Evolutionary conservation across 257 asterid species (phyloP).

Genomic region (Plectranthus barbatus): DNA sequence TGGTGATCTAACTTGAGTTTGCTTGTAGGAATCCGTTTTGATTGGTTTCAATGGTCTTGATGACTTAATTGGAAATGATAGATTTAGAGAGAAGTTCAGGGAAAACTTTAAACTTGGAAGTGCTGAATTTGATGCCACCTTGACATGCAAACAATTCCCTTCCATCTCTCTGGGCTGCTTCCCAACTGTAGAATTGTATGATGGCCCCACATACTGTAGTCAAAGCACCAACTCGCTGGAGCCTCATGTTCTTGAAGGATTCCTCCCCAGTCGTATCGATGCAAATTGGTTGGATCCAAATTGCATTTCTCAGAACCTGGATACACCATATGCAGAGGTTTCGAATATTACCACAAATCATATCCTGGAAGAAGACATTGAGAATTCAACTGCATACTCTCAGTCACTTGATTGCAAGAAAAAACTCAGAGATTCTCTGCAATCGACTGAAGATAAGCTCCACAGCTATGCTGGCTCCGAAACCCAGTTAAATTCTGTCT

Average conservation of each 20-base stretch:
- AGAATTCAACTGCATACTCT: slow-evolving; percentile 23
- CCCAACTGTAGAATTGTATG: slow-evolving; percentile 65
- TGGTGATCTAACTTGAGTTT: slow-evolving; percentile 23
- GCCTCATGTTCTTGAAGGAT: slow-evolving; percentile 48
- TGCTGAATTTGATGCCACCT: slow-evolving; percentile 48
- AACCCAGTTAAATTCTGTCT: slow-evolving; percentile 28
- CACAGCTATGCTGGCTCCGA: slow-evolving; percentile 20
- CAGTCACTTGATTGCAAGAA: slow-evolving; percentile 22
- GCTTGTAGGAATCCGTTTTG: slow-evolving; percentile 54
- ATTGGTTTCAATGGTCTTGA: slow-evolving; percentile 58
- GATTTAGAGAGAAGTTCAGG: slow-evolving; percentile 28
- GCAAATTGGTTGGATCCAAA: slow-evolving; percentile 47
- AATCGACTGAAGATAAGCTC: slow-evolving; percentile 24
- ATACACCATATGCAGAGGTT: slow-evolving; percentile 30
- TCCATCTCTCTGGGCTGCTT: slow-evolving; percentile 63
- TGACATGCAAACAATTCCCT: slow-evolving; percentile 59
- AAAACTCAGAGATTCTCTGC: slow-evolving; percentile 30
- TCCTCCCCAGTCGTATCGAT: slow-evolving; percentile 37
- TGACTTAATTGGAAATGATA: slow-evolving; percentile 41
- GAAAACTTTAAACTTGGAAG: slow-evolving; percentile 27
- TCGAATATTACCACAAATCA: slow-evolving; percentile 21
- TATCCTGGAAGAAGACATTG: slow-evolving; percentile 26
- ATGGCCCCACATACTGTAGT: slow-evolving; percentile 36
- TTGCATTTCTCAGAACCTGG: slow-evolving; percentile 27
- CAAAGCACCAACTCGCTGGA: slow-evolving; percentile 33